Evolutionary conservation across 2,329 filamentous ascomycete genomes (phyloP), one percentile per base, ranked within the genome.

Genomic region (Colletotrichum cereale): DNA sequence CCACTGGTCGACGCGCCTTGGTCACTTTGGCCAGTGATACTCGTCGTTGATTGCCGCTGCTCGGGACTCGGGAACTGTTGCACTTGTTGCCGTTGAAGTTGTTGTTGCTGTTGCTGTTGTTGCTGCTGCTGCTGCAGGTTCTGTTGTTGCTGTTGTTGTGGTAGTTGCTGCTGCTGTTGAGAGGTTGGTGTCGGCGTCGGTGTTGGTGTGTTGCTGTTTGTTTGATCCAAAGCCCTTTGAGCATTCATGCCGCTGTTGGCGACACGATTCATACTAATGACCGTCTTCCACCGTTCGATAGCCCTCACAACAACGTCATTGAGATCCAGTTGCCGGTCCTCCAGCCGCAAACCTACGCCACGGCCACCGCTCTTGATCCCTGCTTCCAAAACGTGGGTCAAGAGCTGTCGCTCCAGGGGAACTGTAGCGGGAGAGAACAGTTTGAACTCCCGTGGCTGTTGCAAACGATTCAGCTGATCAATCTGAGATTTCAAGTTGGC

Each of bases 201-300:
- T 2, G 74, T 73, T 18, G 75, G 42, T 16, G 72, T 68, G 16
- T 62, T 11, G 67, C 69, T 29, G 66, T 65, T 8, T 63, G 66
- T 36, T 61, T 83, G 82, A 24, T 86, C 84, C 16, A 91, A 78
- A 2, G 85, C 75, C 55, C 82, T 83, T 74, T 91, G 89, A 3
- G 84, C 82, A 60, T 80, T 80, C 80, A 90, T 84, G 24, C 87
- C 86, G 21, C 73, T 74, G n/a, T 76, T 76, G 3, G 80, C 78
- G 5, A 80, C 81, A 50, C 88, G 83, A 2, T 85, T 82, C 7
- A 87, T 85, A n/a, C 84, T 81, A 16, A 91, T 86, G 21, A 91
- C 88, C 5, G 81, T 83, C 79, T 90, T 91, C 90, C 90, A 92
- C 38, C 88, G 84, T 53, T 88, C 86, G 68, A 92, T 90, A 2